A percentile compares a stretch with the other conserved stretches of the same genome.
phyloP scores from a whole-genome alignment of 164 flowering plant genomes.

The grape (Vitis vinifera) region ASM3070453v1 NC_081814.1:22742001-22742500 shows the following conservation, averaged over 20 bases:
- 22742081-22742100: constrained; percentile 65
- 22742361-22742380: constrained; percentile 19
- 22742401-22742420: constrained; percentile 33
- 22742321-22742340: constrained; percentile 16
- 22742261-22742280: constrained; percentile 52
- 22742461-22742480: constrained; percentile 26
- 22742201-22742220: constrained; percentile 59
- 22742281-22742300: constrained; percentile 36
- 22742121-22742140: constrained; percentile 49
- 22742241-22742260: constrained; percentile 56
- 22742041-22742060: constrained; percentile 40
- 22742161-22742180: constrained; percentile 41
- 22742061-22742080: constrained; percentile 35
- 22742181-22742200: constrained; percentile 31
- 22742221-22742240: constrained; percentile 47
- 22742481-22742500: constrained; percentile 12
- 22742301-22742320: constrained; percentile 14
- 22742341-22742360: constrained; percentile 15
- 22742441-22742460: constrained; percentile 24
- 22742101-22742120: constrained; percentile 56
- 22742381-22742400: constrained; percentile 37
- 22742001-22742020: constrained; percentile 48
- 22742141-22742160: constrained; percentile 68
- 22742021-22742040: constrained; percentile 67
- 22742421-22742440: constrained; percentile 30